A percentile compares a stretch with the other conserved stretches of the same genome.
These are phyloP conservation scores for Lipomyces yarrowii DNA, from an alignment of 1,139 yeast species.

Conservation along the genomic window DNA sequence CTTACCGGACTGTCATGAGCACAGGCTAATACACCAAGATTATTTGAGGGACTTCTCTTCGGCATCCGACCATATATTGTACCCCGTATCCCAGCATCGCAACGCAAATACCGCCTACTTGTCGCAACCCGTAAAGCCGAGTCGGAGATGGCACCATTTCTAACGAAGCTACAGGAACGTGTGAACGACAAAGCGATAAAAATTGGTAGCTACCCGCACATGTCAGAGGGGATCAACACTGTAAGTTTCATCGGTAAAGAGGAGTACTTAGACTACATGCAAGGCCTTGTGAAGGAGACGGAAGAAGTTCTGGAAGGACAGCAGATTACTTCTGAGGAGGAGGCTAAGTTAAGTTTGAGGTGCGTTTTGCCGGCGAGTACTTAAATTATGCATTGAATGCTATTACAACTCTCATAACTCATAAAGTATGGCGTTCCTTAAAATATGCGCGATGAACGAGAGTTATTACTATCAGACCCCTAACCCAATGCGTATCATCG, in stretches of 20 bases:
- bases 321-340: conserved; percentile 59
- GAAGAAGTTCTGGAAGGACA: conserved; percentile 53
- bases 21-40: conserved; percentile 25
- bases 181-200: conserved; percentile 56
- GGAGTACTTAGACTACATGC: conserved; percentile 45
- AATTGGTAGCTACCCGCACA: conserved; percentile 84
- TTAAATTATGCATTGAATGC: not conserved
- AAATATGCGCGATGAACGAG: too few species aligned
- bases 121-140: conserved; percentile 66
- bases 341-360: conserved; percentile 42
- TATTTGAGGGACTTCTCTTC: conserved; percentile 59
- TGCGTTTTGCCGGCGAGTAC: not conserved
- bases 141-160: conserved; percentile 66
- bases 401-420: not conserved
- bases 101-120: conserved; percentile 53
- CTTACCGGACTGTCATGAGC: not conserved
- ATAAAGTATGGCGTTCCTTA: not conserved
- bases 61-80: conserved; percentile 45
- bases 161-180: conserved; percentile 55
- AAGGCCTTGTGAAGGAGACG: conserved; percentile 52
- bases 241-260: conserved; percentile 69
- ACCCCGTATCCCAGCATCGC: conserved; percentile 41
- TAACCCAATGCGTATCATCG: too few species aligned
- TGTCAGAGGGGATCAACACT: conserved; percentile 62
- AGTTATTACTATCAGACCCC: too few species aligned